These are phyloP conservation scores for Fusarium newnesense DNA, from an alignment of 2,329 filamentous ascomycete genomes.

Conservation along the genomic window DNA sequence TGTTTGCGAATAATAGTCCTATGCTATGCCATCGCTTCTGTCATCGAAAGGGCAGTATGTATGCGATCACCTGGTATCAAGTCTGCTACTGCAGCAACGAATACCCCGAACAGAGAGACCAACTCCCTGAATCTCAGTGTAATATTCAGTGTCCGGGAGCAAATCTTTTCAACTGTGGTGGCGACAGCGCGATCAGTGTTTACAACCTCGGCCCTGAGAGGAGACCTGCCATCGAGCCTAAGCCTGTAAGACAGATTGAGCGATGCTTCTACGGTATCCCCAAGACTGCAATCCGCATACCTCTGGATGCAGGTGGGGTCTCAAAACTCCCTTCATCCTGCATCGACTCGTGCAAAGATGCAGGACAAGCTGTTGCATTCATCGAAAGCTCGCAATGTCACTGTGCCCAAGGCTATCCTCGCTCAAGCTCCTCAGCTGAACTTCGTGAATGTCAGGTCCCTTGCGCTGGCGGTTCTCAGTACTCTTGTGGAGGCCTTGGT, in stretches of 20 bases:
- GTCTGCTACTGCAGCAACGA: neutral
- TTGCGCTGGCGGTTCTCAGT: neutral
- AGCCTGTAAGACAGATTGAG: neutral
- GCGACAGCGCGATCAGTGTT: neutral
- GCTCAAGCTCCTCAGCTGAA: fast-evolving
- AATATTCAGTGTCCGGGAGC: neutral
- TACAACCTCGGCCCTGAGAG: neutral
- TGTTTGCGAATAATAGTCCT: neutral
- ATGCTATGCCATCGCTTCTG: neutral
- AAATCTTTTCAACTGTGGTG: neutral
- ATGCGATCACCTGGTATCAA: neutral
- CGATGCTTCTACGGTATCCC: slow-evolving; percentile 1
- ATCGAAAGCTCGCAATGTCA: neutral
- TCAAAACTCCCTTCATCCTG: neutral
- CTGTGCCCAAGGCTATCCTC: slow-evolving; percentile 6
- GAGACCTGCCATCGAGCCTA: fast-evolving
- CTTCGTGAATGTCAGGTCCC: neutral
- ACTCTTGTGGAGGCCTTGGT: neutral
- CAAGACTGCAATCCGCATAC: neutral
- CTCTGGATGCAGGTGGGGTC: fast-evolving
- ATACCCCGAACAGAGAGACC: fast-evolving
- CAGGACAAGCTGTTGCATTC: neutral
- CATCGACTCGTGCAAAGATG: neutral
- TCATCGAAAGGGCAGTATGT: fast-evolving
- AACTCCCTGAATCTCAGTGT: neutral